Evolutionary conservation across 2,329 filamentous ascomycete species (phyloP), one percentile per base, ranked within the genome.

Genomic region (Cercospora citrullina): DNA sequence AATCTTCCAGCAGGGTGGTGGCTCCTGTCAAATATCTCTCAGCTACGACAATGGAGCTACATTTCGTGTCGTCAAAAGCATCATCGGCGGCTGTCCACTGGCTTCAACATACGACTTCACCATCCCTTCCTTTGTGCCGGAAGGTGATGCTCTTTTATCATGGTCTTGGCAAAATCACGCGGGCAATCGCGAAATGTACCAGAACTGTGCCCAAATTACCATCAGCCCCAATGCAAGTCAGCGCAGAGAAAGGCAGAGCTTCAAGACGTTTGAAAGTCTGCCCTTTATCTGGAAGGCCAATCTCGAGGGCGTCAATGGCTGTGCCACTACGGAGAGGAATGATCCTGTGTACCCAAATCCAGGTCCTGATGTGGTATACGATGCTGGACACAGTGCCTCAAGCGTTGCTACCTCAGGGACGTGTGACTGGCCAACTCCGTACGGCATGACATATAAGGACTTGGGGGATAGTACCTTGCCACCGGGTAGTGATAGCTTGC

Each of bases 161-260:
- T 94, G 92, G 92, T 88, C 87, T 14, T 82, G 80, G 80, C 74
- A 77, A 71, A 79, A 80, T 64, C 69, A 75, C 26, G 63, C 69
- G 10, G 91, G 91, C 28, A 93, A 93, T 80, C 86, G 91, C 59
- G 91, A 94, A 78, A 91, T 91, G 87, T 95, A 95, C 85, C 93
- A 65, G 68, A 72, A 73, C 31, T 73, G 71, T 45, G 71, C 71
- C 6, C 63, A 68, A 30, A 67, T 73, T 30, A 87, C 86, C 69
- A 88, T 93, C 39, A 76, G 80, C 1, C 58, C 72, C 2, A 77
- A 77, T 1, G 12, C 60, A 14, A 58, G 68, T n/a, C 63, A 66
- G n/a, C 66, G 70, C 16, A 59, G 68, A 31, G 67, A 66, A 42
- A 69, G 71, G 65, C 67, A 69, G 61, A 65, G 63, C 26, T 69